These are phyloP conservation scores for Exsudoporus frostii DNA, from an alignment of 768 basidiomycete genomes.

Conservation along the genomic window DNA sequence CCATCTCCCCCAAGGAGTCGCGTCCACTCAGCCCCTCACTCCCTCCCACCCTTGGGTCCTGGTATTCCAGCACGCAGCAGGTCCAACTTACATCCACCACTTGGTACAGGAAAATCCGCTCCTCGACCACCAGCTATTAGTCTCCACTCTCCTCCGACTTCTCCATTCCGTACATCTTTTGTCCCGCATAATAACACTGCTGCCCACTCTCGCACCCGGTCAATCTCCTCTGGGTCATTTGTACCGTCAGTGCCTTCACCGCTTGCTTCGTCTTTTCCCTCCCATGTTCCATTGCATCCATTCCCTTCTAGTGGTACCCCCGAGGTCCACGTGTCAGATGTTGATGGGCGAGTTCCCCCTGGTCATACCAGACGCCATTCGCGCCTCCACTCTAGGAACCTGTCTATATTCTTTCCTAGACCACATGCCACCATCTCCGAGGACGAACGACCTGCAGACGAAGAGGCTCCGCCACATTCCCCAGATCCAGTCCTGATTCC, in stretches of 20 bases:
- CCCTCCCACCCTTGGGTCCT: slow-evolving; percentile 16
- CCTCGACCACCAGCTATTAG: slow-evolving; percentile 24
- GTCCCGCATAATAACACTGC: slow-evolving; percentile 3
- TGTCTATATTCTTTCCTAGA: slow-evolving; percentile 88
- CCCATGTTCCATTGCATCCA: slow-evolving; percentile 23
- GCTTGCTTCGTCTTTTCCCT: slow-evolving; percentile 26
- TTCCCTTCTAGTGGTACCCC: slow-evolving; percentile 23
- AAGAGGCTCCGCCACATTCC: slow-evolving; percentile 46
- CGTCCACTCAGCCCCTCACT: slow-evolving; percentile 25
- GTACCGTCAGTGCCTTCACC: slow-evolving; percentile 27
- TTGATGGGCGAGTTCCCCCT: slow-evolving; percentile 14
- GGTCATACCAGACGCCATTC: slow-evolving; percentile 48
- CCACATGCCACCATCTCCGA: slow-evolving; percentile 63
- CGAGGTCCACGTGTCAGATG: slow-evolving; percentile 18
- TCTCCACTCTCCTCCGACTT: slow-evolving; percentile 28
- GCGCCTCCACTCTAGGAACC: slow-evolving; percentile 84
- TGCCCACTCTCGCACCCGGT: slow-evolving; percentile 30
- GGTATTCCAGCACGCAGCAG: slow-evolving; percentile 22
- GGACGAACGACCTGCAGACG: slow-evolving; percentile 50
- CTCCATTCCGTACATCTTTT: slow-evolving; percentile 32
- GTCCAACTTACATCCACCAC: slow-evolving; percentile 21
- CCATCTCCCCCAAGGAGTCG: slow-evolving; percentile 26
- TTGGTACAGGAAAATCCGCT: slow-evolving; percentile 25
- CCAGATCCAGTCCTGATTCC: slow-evolving; percentile 42
- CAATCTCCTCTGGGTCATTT: slow-evolving; percentile 33